phyloP scores from a whole-genome alignment of 352 stramenopile genomes.

The Blastocystis sp. region DNA sequence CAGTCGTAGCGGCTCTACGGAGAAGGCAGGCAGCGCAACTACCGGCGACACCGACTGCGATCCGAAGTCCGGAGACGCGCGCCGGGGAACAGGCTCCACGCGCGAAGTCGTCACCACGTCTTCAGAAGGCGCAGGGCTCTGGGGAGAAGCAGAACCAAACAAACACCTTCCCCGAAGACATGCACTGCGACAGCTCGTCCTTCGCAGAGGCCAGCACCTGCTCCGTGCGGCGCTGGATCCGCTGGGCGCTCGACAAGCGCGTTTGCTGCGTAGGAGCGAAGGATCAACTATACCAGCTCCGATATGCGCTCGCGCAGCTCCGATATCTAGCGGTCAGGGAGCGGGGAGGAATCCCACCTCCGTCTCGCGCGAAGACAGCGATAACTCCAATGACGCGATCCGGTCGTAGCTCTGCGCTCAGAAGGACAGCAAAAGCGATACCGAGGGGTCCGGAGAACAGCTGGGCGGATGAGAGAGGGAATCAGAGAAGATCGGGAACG shows the following conservation, averaged over 20 bases:
- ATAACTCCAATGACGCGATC: background rate
- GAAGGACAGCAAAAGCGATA: background rate
- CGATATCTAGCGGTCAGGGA: background rate
- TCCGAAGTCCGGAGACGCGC: background rate
- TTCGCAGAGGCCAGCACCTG: conserved; percentile 9
- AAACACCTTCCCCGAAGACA: background rate
- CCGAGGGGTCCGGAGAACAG: too few species aligned
- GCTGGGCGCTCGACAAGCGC: background rate
- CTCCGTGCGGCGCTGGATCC: background rate
- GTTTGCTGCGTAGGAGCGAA: background rate
- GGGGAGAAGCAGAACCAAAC: background rate
- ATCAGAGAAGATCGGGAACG: background rate
- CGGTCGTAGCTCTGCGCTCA: background rate
- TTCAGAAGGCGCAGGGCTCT: background rate
- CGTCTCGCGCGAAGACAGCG: background rate
- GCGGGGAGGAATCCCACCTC: background rate
- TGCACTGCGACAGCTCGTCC: background rate
- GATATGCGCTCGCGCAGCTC: background rate
- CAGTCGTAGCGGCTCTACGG: background rate
- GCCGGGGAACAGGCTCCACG: background rate
- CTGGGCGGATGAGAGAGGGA: background rate
- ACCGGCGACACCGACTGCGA: background rate
- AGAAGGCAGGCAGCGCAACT: background rate
- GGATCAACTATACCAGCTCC: background rate
- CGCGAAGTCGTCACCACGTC: background rate